Percentiles rank a stretch among this genome's conserved stretches.
Conservation (phyloP, 2,329 filamentous ascomycete genomes). For the Fusarium haematococcum region DNA sequence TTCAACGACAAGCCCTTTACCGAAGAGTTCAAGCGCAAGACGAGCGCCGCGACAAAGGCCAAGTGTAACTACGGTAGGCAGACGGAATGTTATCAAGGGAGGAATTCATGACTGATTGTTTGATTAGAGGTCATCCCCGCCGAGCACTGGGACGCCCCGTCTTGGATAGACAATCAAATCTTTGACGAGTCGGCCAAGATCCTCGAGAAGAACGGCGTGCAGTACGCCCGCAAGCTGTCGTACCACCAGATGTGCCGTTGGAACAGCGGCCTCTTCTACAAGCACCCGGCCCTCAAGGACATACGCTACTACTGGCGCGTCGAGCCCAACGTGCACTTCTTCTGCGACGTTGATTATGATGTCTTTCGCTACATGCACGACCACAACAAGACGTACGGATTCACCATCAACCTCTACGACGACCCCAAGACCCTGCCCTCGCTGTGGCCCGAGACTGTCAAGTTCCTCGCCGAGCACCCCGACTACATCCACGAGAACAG, state of each 20-base stretch:
- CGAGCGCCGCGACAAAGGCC: slow-evolving; percentile 85
- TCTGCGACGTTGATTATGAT: slow-evolving; percentile 98
- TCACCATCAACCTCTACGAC: slow-evolving; percentile 98
- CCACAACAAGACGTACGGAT: slow-evolving; percentile 98
- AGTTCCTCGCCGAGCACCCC: slow-evolving; percentile 88
- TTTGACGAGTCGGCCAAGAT: slow-evolving; percentile 87
- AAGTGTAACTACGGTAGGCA: slow-evolving; percentile 82
- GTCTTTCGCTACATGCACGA: slow-evolving; percentile 98
- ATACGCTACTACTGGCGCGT: slow-evolving; percentile 98
- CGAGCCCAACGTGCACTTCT: slow-evolving; percentile 98
- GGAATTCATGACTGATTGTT: slow-evolving; percentile 6
- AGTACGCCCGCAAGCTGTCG: slow-evolving; percentile 88
- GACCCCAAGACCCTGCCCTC: slow-evolving; percentile 85
- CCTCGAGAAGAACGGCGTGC: slow-evolving; percentile 85
- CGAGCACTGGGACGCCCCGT: slow-evolving; percentile 92
- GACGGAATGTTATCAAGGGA: background rate
- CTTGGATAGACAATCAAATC: slow-evolving; percentile 91
- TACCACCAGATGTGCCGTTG: slow-evolving; percentile 99
- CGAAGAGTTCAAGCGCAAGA: slow-evolving; percentile 90
- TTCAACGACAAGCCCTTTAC: slow-evolving; percentile 97
- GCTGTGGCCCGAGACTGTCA: slow-evolving; percentile 94
- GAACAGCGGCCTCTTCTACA: slow-evolving; percentile 99
- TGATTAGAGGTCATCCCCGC: slow-evolving; percentile 83
- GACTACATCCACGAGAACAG: slow-evolving; percentile 86
- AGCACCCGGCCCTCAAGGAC: slow-evolving; percentile 86